Conservation (phyloP, 2,329 filamentous ascomycete species). For the Pseudopithomyces chartarum region DNA sequence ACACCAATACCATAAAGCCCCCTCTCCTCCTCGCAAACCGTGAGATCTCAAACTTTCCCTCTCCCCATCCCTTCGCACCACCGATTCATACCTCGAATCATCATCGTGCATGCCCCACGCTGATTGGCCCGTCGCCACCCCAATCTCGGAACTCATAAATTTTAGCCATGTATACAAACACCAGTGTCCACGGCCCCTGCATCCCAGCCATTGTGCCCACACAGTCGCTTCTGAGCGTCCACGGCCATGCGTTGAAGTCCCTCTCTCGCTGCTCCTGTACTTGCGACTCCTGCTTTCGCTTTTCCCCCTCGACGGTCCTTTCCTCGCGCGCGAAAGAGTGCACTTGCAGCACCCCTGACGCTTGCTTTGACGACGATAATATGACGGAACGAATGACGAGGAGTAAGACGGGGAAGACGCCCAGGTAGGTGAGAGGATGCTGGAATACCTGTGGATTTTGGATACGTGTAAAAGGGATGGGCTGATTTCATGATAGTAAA, state of each 20-base stretch:
- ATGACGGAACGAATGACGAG: constrained; percentile 51
- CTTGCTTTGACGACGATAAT: constrained; percentile 15
- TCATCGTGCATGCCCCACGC: neutral
- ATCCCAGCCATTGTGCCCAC: constrained; percentile 2
- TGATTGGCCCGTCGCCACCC: constrained; percentile 3
- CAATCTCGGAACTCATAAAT: constrained; percentile 2
- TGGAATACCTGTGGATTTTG: no score
- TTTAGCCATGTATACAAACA: constrained; percentile 8
- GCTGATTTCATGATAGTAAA: constrained; percentile 41
- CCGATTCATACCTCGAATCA: neutral
- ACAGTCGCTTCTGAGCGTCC: neutral
- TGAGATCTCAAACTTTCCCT: neutral
- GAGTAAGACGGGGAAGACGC: constrained; percentile 55
- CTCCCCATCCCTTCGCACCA: neutral
- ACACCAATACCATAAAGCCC: neutral
- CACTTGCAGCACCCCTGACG: constrained; percentile 16
- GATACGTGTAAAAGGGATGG: no score
- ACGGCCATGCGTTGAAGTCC: constrained; percentile 6
- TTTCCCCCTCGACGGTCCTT: neutral
- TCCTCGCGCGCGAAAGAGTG: neutral
- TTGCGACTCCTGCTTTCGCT: neutral
- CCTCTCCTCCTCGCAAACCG: neutral
- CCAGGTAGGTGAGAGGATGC: constrained; percentile 53
- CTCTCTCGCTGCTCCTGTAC: neutral
- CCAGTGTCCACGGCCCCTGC: neutral